A percentile compares a stretch with the other conserved stretches of the same genome.
These are phyloP conservation scores for Centaurea solstitialis DNA, from an alignment of 129 eudicot species.

Conservation along the genomic window DNA sequence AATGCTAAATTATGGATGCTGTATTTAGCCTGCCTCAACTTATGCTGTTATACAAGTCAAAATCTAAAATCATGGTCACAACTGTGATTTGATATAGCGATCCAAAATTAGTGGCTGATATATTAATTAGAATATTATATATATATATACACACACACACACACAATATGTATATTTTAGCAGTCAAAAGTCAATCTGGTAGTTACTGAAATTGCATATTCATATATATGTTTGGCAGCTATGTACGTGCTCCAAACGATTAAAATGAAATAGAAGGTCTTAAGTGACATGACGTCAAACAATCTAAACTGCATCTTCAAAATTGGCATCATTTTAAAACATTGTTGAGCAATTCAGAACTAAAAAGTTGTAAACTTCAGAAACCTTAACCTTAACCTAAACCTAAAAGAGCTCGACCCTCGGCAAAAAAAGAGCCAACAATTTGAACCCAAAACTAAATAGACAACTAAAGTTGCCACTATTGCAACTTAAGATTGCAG, in stretches of 20 bases:
- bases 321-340: not conserved
- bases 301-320: not conserved
- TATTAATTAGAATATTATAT: not conserved
- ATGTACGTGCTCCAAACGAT: not conserved
- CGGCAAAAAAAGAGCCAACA: too few species aligned
- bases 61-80: not conserved
- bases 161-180: not conserved
- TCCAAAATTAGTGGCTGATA: not conserved
- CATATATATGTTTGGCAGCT: not conserved
- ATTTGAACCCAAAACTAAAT: not conserved
- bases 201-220: not conserved
- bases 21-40: not conserved
- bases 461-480: not conserved
- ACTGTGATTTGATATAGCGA: not conserved
- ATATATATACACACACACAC: too few species aligned
- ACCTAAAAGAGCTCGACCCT: not conserved
- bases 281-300: not conserved
- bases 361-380: not conserved
- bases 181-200: not conserved
- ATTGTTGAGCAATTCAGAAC: not conserved
- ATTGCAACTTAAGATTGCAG: not conserved
- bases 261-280: not conserved
- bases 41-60: not conserved
- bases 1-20: not conserved
- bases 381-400: not conserved